Evolutionary conservation across 192 early-diverging fungal genomes (phyloP).

Genomic region (Neocallimastix lanati): DNA sequence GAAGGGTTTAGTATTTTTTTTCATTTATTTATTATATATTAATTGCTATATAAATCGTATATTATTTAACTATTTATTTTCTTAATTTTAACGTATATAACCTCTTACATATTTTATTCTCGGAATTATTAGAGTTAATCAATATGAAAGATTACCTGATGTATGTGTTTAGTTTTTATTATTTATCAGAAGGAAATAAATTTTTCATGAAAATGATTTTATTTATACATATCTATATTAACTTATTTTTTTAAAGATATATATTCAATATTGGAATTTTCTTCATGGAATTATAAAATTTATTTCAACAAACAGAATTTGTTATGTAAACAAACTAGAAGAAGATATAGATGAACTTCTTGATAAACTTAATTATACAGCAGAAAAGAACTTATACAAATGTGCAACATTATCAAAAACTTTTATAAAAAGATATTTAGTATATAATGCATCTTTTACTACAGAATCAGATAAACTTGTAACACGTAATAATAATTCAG

Average conservation of each 20-base stretch:
- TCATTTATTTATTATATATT: too few species aligned
- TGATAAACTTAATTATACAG: neutral
- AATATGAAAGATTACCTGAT: too few species aligned
- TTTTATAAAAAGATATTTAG: neutral
- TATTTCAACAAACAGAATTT: neutral
- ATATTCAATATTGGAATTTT: neutral
- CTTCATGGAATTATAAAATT: neutral
- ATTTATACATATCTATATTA: too few species aligned
- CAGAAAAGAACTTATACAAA: neutral
- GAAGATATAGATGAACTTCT: too few species aligned
- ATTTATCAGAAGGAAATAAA: too few species aligned
- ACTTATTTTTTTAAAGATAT: too few species aligned
- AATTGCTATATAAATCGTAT: neutral
- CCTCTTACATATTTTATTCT: too few species aligned
- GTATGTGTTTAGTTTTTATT: too few species aligned
- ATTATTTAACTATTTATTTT: neutral
- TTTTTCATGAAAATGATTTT: too few species aligned
- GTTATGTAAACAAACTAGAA: neutral
- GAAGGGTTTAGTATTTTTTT: too few species aligned
- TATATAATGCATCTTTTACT: neutral
- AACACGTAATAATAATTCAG: neutral
- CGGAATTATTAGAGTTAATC: too few species aligned
- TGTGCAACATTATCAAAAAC: neutral
- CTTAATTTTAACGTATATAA: too few species aligned
- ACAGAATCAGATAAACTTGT: neutral